Evolutionary conservation across 306 rosid species (phyloP), one percentile per base, ranked within the genome.

Genomic region (Albizia julibrissin): DNA sequence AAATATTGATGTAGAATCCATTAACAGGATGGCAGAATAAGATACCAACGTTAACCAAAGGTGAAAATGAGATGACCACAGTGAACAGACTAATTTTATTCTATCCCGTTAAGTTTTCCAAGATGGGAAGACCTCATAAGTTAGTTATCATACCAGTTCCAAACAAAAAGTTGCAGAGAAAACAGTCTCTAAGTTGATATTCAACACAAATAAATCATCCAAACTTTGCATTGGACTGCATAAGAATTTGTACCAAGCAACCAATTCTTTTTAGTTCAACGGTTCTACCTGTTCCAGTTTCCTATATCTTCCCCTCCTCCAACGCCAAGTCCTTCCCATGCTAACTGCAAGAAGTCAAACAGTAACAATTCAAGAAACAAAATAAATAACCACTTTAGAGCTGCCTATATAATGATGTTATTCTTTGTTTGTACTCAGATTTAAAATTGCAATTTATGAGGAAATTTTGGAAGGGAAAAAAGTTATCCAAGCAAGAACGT

Each of bases 291-390:
- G 84, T 80, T 87, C 98, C 99, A 95, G 86, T 87, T 91, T 86
- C 98, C 99, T 22, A 95, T 81, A 83, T 87, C 96, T 79, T 85
- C 86, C 37, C 90, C 93, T 81, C 98, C 98, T 84, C 97, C 96
- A 79, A 95, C 92, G 52, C 98, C 99, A 72, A 95, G 98, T 75
- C 99, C 98, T 83, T 93, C 93, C 98, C 97, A 93, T 22, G 90
- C 89, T 80, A 95, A 85, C 98, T 95, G 90, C 86, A 89, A 83
- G 50, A 83, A 84, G 73, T 70, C 83, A 61, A 54, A 78, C 72
- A 13, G 8, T 22, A 43, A 14, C 39, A 69, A 69, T 71, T 82
- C 50, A 75, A 78, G 26, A 21, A 78, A 73, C 6, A 64, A 79
- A 82, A 73, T 29, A 77, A 54, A 37, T 14, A 69, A 70, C 27